Evolutionary conservation across 164 flowering plant genomes (phyloP), one percentile per base, ranked within the genome.

Genomic region (Akebia trifoliata): DNA sequence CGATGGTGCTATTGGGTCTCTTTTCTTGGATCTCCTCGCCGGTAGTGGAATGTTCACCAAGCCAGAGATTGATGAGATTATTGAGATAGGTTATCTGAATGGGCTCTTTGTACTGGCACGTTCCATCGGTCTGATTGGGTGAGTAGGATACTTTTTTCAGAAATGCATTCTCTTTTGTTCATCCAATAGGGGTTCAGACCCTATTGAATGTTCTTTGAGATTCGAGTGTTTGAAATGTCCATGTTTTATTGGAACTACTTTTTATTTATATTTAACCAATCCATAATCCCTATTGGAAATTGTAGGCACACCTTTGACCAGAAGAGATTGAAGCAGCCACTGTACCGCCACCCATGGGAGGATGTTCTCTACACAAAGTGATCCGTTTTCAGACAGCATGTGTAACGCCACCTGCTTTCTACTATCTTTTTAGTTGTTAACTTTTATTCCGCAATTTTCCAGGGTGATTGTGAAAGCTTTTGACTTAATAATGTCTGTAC

Each of bases 311-410:
- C 98, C n/a, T 93, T 93, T 29, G 98, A 93, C 73, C 98, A 93
- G 74, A 90, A 93, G 94, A 87, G 98, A 71, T 70, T 93, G 88
- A 93, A 93, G 75, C 98, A 93, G 78, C 96, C 98, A 2, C 83
- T 93, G 24, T 93, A 93, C 78, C 91, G 98, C 34, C 98, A 93
- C 80, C 98, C 98, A 63, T 90, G 98, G 98, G 98, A 93, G 71
- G 97, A 93, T 74, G 97, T 93, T 51, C 90, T 93, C 50, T 93
- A 93, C 82, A 92, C 98, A 71, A 92, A 92, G 80, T 92, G 74
- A 87, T n/a, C 4, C 24, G 36, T 49, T 71, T 42, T 17, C 31
- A 21, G 34, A 45, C 47, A 21, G 9, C 68, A 36, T 36, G 61
- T 32, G 43, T 53, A 49, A 58, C n/a, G n/a, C n/a, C n/a, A n/a